Base-by-base conservation (phyloP, 345 rosid genomes). In the Hypericum perforatum region DNA sequence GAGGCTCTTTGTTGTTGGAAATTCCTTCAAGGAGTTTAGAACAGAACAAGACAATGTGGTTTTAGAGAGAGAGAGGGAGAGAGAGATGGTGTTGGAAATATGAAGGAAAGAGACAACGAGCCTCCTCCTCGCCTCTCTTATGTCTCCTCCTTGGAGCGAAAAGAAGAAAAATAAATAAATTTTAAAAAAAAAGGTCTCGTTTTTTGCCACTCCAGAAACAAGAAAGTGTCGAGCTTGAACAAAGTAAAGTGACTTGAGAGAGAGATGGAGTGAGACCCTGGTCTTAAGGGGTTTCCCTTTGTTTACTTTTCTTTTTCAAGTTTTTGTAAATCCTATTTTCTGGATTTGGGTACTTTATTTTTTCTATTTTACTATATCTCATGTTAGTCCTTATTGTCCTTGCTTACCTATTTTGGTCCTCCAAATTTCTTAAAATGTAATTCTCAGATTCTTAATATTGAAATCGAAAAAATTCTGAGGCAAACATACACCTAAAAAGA, bases 11-110 rank as follows among this genome's bases (percentile, higher is more conserved):
- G 78, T 75, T 77, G 82, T 75, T 68, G 77, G 80, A 75, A 82
- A 75, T 71, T 81, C 77, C 82, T 74, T 52, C 76, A 71, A 60
- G 80, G 81, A 81, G 79, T 83, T 76, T 81, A 77, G 74, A 80
- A 76, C 62, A 77, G 74, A 78, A 72, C 75, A 71, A 82, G 91
- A 81, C 86, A 85, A 81, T 81, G 92, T 54, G 68, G 84, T 65
- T 79, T 79, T n/a, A n/a, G n/a, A n/a, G n/a, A 73, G 74, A 72
- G 58, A 40, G 37, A 43, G 45, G 57, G 54, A 45, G 39, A 43
- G 45, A 52, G 43, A 63, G 52, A 62, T 58, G 54, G 52, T 47
- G 66, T 64, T 59, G 63, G 48, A 54, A 43, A 51, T 54, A 71
- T 36, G 64, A 43, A 68, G 63, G 54, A 22, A 22, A 22, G 32